A percentile compares a stretch with the other conserved stretches of the same genome.
These are phyloP conservation scores for Setaria viridis DNA, from an alignment of 202 grass and related monocot species.

Conservation along the genomic window DNA sequence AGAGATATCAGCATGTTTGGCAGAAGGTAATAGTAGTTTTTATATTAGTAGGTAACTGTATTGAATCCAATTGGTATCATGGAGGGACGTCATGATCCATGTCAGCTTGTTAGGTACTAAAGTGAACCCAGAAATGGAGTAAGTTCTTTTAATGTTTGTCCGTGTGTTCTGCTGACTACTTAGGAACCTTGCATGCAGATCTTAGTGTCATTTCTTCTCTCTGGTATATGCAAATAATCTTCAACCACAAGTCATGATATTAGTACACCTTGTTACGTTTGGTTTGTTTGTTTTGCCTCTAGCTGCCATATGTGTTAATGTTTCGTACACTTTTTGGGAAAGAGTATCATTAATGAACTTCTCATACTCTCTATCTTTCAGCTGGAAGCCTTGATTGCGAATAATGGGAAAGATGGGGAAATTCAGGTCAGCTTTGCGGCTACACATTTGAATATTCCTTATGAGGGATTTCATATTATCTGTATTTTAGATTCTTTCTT, in stretches of 20 bases:
- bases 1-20: constrained; percentile 81
- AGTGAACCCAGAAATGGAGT: constrained; percentile 7
- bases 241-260: neutral
- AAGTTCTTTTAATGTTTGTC: constrained; percentile 20
- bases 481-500: constrained; percentile 17
- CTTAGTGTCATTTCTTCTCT: constrained; percentile 36
- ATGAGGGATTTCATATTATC: constrained; percentile 8
- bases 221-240: constrained; percentile 20
- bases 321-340: neutral
- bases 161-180: constrained; percentile 13
- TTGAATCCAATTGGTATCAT: constrained; percentile 4
- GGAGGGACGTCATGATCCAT: constrained; percentile 12
- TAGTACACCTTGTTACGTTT: neutral
- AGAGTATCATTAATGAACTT: constrained; percentile 17
- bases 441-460: constrained; percentile 28
- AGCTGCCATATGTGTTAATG: neutral
- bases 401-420: constrained; percentile 77
- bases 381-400: constrained; percentile 80
- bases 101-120: neutral
- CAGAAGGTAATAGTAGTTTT: constrained; percentile 69
- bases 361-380: constrained; percentile 47
- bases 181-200: neutral
- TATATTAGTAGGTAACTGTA: neutral
- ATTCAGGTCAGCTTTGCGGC: constrained; percentile 74
- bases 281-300: neutral